These are phyloP conservation scores for Jackrogersella minutella DNA, from an alignment of 495 filamentous ascomycete species.

Conservation along the genomic window DNA sequence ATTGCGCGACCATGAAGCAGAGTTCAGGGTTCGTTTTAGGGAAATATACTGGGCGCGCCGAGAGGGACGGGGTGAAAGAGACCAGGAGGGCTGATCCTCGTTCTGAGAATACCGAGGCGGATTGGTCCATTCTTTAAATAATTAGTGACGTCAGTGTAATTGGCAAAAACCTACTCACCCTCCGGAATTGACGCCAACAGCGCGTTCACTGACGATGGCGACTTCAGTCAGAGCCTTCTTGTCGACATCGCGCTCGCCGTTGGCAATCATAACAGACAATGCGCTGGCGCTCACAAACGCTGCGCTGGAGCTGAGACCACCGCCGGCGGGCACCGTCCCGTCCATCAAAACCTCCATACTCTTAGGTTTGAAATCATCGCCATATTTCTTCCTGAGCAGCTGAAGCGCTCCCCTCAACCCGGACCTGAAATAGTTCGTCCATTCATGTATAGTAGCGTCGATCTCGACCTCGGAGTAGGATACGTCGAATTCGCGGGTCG, in stretches of 20 bases:
- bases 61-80: conserved; percentile 83
- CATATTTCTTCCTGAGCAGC: conserved; percentile 74
- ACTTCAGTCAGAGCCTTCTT: conserved; percentile 90
- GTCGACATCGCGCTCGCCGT: conserved; percentile 79
- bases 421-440: conserved; percentile 98
- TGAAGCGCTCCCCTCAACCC: conserved; percentile 83
- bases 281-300: conserved; percentile 93
- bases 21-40: conserved; percentile 83
- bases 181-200: conserved; percentile 95
- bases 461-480: conserved; percentile 77
- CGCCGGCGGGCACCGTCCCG: conserved; percentile 89
- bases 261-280: conserved; percentile 85
- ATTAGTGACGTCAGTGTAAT: conserved; percentile 14
- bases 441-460: conserved; percentile 84
- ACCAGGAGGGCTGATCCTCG: conserved; percentile 88
- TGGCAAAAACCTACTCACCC: conserved; percentile 63
- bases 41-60: conserved; percentile 80
- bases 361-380: conserved; percentile 65
- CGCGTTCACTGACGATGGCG: conserved; percentile 91
- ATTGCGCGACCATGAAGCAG: conserved; percentile 92
- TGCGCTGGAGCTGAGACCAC: conserved; percentile 90
- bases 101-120: conserved; percentile 92
- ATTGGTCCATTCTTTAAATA: conserved; percentile 83
- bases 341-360: conserved; percentile 91
- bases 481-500: conserved; percentile 76